These are phyloP conservation scores for Pleurotus tuber-regium DNA, from an alignment of 768 basidiomycete genomes.

Conservation along the genomic window DNA sequence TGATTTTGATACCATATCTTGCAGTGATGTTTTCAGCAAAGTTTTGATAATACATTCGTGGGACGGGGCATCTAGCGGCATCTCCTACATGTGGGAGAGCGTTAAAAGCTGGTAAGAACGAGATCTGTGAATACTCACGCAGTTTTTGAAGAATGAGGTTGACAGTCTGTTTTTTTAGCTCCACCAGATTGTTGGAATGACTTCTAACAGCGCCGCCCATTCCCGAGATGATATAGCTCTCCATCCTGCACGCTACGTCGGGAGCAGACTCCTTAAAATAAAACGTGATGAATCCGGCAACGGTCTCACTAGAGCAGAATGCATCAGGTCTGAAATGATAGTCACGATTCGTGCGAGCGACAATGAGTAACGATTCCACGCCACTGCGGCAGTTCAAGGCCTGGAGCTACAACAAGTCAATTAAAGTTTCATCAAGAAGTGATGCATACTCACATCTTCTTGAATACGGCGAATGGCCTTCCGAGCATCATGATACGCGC, in stretches of 20 bases:
- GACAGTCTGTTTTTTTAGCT: background rate
- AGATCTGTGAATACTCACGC: background rate
- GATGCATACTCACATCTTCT: constrained; percentile 8
- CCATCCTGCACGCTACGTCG: constrained; percentile 9
- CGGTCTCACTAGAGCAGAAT: background rate
- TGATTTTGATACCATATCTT: constrained; percentile 14
- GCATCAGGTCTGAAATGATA: constrained; percentile 4
- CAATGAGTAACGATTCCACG: constrained; percentile 5
- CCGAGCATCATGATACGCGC: constrained; percentile 7
- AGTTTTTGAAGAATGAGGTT: constrained; percentile 3
- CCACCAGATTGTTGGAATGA: background rate
- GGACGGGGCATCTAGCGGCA: background rate
- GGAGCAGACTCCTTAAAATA: constrained; percentile 2
- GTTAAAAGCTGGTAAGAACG: background rate
- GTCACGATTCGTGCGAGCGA: background rate
- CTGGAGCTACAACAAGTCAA: constrained; percentile 3
- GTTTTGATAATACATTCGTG: constrained; percentile 18
- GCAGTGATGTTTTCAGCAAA: constrained; percentile 19
- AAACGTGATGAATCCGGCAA: constrained; percentile 6
- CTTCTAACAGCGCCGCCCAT: constrained; percentile 10
- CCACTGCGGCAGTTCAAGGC: constrained; percentile 11
- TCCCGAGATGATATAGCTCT: constrained; percentile 12
- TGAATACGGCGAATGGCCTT: constrained; percentile 4
- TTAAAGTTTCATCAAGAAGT: background rate
- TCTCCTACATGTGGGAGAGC: background rate